A percentile compares a stretch with the other conserved stretches of the same genome.
Conservation (phyloP, 768 basidiomycete species). For the Neoboletus brunneissimus region DNA sequence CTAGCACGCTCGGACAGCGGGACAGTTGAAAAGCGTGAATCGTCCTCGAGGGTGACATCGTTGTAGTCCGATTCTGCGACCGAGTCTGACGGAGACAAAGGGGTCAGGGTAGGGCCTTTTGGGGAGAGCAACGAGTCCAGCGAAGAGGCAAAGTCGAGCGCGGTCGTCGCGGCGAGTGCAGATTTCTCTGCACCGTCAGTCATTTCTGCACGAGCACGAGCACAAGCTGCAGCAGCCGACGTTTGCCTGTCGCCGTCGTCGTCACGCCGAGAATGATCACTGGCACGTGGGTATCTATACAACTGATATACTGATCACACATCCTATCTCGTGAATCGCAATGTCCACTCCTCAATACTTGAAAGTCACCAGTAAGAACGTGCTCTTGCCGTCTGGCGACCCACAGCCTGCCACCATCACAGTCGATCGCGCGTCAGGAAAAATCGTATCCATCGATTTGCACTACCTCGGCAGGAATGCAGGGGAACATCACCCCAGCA, state of each 20-base stretch:
- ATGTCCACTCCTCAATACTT: slow-evolving; percentile 20
- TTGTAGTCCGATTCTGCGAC: slow-evolving; percentile 62
- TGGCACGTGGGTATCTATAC: slow-evolving; percentile 6
- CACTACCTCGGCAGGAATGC: slow-evolving; percentile 33
- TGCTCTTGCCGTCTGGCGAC: slow-evolving; percentile 50
- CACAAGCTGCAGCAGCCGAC: not conserved
- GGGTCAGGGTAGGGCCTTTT: slow-evolving; percentile 32
- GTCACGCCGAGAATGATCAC: too few relatives aligned
- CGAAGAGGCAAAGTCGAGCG: slow-evolving; percentile 19
- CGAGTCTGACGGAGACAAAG: slow-evolving; percentile 38
- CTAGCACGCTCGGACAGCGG: slow-evolving; percentile 39
- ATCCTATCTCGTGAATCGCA: not conserved
- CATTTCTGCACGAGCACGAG: slow-evolving; percentile 15
- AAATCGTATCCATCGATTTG: slow-evolving; percentile 50
- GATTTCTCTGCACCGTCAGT: slow-evolving; percentile 13
- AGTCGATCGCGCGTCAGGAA: slow-evolving; percentile 54
- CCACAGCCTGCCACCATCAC: slow-evolving; percentile 67
- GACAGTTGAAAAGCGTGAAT: slow-evolving; percentile 51
- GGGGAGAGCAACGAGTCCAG: slow-evolving; percentile 55
- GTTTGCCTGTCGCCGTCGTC: not conserved
- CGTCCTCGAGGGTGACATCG: slow-evolving; percentile 50
- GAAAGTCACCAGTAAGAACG: slow-evolving; percentile 53
- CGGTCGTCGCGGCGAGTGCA: slow-evolving; percentile 5
- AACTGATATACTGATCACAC: too few relatives aligned
- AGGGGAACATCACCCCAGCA: slow-evolving; percentile 16